Conservation (phyloP, 139 green algal species). For the Chlamydomonas applanata region DNA sequence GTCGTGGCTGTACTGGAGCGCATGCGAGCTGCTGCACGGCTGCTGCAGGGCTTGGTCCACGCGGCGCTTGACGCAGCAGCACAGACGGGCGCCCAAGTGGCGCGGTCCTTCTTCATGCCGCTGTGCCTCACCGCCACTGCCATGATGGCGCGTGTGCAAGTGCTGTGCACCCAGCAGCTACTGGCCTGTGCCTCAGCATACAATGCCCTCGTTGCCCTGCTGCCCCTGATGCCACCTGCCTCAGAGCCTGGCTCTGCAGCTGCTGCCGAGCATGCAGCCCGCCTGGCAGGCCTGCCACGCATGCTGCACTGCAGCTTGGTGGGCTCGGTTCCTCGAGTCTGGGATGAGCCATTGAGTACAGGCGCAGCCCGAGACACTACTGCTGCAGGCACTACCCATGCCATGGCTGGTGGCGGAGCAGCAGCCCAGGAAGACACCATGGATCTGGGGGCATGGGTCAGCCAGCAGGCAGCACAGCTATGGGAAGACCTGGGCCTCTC, state of each 20-base stretch:
- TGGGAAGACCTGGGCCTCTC: conserved; percentile 12
- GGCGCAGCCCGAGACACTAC: not conserved
- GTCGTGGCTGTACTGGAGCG: conserved; percentile 27
- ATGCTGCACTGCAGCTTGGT: not conserved
- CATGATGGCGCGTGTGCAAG: conserved; percentile 51
- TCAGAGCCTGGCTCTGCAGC: not conserved
- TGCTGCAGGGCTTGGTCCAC: conserved; percentile 27
- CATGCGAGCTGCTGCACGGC: conserved; percentile 25
- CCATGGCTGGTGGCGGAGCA: not conserved
- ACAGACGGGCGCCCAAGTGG: conserved; percentile 56
- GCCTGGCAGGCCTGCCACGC: not conserved
- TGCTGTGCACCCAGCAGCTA: conserved; percentile 42
- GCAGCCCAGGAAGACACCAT: not conserved
- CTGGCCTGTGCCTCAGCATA: conserved; percentile 42
- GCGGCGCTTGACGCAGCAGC: conserved; percentile 21
- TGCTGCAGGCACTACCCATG: not conserved
- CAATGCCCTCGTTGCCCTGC: conserved; percentile 41
- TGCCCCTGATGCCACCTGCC: conserved; percentile 32
- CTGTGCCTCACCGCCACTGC: conserved; percentile 48
- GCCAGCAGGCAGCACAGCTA: not conserved
- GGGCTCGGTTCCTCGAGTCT: not conserved
- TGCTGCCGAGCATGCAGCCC: not conserved
- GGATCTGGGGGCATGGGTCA: not conserved
- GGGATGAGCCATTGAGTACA: not conserved
- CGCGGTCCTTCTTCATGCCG: conserved; percentile 71